phyloP scores from a whole-genome alignment of 2,329 filamentous ascomycete genomes.

The Talaromyces funiculosus region DNA sequence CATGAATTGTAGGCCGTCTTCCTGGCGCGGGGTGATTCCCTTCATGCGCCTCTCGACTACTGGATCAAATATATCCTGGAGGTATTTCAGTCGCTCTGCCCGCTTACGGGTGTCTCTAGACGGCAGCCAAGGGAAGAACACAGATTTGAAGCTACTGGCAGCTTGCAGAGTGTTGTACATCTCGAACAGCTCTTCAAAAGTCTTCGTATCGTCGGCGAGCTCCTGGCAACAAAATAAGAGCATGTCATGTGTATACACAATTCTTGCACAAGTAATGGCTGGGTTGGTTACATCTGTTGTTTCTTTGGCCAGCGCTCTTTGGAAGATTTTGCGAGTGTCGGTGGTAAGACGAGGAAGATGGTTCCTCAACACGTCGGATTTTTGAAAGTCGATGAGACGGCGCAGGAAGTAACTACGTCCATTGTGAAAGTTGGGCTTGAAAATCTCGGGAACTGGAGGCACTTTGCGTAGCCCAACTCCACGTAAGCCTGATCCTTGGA shows the following conservation, averaged over 20 bases:
- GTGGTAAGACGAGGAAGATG: neutral
- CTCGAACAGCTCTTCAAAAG: neutral
- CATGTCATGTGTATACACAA: neutral
- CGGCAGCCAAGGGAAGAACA: conserved; percentile 2
- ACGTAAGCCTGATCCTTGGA: neutral
- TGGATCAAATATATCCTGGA: neutral
- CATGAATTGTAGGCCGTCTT: conserved; percentile 4
- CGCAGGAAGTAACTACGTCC: neutral
- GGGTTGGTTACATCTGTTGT: conserved; percentile 1
- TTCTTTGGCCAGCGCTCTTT: neutral
- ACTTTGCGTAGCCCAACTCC: conserved; percentile 1
- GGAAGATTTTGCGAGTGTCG: neutral
- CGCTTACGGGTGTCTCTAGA: conserved; percentile 2
- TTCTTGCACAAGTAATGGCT: neutral
- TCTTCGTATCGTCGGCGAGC: conserved; percentile 1
- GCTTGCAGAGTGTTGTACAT: neutral
- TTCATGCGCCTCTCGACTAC: conserved; percentile 5
- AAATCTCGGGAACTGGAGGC: neutral
- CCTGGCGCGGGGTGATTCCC: neutral
- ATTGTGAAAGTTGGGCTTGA: neutral
- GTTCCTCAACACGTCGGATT: neutral
- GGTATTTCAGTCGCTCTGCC: neutral
- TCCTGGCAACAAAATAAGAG: neutral
- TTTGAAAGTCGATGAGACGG: neutral
- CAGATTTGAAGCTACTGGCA: neutral